phyloP scores from a whole-genome alignment of 169 alveolate species.

The Eimeria sp. region DNA sequence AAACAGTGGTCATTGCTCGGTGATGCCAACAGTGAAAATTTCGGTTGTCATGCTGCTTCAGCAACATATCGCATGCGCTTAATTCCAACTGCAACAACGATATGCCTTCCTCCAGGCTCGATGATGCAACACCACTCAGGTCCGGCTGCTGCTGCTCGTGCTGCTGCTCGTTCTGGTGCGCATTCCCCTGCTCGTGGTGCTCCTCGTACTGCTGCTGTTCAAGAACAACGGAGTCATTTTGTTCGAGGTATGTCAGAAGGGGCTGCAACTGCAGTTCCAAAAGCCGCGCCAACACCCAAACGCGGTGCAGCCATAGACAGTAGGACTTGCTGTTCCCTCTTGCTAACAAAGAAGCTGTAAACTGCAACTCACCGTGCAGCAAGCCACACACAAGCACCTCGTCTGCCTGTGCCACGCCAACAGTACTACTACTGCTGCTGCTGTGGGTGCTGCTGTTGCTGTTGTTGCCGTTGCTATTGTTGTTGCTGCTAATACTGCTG shows the following conservation, averaged over 20 bases:
- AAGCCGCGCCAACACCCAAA: constrained; percentile 27
- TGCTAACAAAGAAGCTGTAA: neutral
- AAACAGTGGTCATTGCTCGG: neutral
- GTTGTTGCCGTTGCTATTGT: constrained; percentile 1
- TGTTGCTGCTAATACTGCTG: neutral
- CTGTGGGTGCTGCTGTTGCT: neutral
- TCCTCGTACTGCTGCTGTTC: neutral
- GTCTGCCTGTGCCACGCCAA: neutral
- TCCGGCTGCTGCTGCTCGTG: neutral
- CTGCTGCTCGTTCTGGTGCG: neutral
- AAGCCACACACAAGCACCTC: neutral
- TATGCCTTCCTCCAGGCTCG: neutral
- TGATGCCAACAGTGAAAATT: constrained; percentile 80
- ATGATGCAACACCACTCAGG: neutral
- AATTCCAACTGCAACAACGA: constrained; percentile 43
- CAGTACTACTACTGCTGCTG: constrained; percentile 28
- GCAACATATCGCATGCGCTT: constrained; percentile 27
- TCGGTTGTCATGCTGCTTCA: constrained; percentile 37
- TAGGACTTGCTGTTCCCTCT: constrained; percentile 38
- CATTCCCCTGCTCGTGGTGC: neutral
- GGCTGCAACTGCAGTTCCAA: neutral
- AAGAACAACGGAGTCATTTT: too few species aligned
- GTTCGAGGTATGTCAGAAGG: neutral
- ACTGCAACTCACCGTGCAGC: constrained; percentile 5
- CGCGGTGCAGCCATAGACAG: constrained; percentile 73